Percentiles rank a stretch among this genome's conserved stretches.
These are phyloP conservation scores for Hordeum marinum DNA, from an alignment of 176 grass and related monocot genomes.

Conservation along the genomic window DNA sequence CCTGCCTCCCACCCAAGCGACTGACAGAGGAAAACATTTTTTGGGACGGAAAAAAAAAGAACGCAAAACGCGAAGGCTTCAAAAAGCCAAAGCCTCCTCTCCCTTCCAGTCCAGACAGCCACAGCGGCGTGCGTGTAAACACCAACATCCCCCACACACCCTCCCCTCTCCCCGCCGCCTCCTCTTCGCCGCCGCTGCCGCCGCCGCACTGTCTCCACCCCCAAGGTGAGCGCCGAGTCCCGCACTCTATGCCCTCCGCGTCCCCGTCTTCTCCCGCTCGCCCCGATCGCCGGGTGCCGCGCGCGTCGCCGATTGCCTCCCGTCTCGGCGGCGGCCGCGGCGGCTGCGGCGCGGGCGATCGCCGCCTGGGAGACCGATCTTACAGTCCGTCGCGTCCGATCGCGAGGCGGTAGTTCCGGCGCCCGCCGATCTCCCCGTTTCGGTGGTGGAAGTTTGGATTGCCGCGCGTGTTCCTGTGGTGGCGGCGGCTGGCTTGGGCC, in stretches of 20 bases:
- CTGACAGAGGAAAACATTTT: not conserved
- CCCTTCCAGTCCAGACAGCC: conserved; percentile 26
- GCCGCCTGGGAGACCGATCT: conserved; percentile 32
- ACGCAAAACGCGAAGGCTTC: conserved; percentile 33
- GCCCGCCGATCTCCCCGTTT: conserved; percentile 44
- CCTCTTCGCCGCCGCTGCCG: conserved; percentile 7
- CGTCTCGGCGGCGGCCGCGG: conserved; percentile 23
- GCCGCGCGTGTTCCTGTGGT: not conserved
- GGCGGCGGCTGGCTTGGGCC: not conserved
- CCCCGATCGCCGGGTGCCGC: not conserved
- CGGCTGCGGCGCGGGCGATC: conserved; percentile 25
- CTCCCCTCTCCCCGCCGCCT: conserved; percentile 3
- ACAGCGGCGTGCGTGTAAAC: conserved; percentile 36
- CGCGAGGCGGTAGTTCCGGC: conserved; percentile 20
- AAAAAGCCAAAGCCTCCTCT: conserved; percentile 33
- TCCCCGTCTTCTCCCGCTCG: not conserved
- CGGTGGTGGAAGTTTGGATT: not conserved
- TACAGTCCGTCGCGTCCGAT: conserved; percentile 20
- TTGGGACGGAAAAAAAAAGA: not conserved
- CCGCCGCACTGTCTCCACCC: conserved; percentile 19
- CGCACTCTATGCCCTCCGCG: not conserved
- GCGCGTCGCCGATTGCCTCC: not conserved
- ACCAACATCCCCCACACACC: conserved; percentile 35
- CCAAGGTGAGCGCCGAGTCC: conserved; percentile 25
- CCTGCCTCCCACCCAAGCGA: conserved; percentile 10